These are phyloP conservation scores for Phytophthora cactorum DNA, from an alignment of 352 stramenopile genomes.

Conservation along the genomic window DNA sequence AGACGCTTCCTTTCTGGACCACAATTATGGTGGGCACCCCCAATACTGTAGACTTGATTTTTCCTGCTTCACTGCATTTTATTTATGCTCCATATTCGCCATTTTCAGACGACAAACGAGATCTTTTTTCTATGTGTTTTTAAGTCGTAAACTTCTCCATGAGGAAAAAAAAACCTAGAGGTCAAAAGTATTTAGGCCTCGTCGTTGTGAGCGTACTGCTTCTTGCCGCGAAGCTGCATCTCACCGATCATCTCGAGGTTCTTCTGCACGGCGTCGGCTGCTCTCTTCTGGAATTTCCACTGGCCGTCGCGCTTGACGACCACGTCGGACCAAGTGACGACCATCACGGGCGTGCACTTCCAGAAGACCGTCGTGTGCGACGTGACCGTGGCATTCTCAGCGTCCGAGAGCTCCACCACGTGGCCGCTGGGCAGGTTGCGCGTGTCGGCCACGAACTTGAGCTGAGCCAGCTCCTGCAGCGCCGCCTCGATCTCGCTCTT, in stretches of 20 bases:
- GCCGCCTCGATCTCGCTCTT: conserved; percentile 76
- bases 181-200: conserved; percentile 35
- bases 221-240: conserved; percentile 90
- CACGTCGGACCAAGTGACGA: conserved; percentile 82
- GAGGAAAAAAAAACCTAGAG: conserved; percentile 1
- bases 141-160: conserved; percentile 1
- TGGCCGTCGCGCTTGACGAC: conserved; percentile 77
- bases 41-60: background rate
- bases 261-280: conserved; percentile 84
- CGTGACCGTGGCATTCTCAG: conserved; percentile 57
- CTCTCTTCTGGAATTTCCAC: conserved; percentile 79
- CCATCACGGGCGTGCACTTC: conserved; percentile 87
- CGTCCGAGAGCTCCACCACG: conserved; percentile 70
- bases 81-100: conserved; percentile 23
- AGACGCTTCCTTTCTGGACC: conserved; percentile 9
- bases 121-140: conserved; percentile 32
- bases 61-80: conserved; percentile 27
- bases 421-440: conserved; percentile 83
- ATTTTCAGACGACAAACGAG: conserved; percentile 5
- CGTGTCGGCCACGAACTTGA: conserved; percentile 86
- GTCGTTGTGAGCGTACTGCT: conserved; percentile 83
- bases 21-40: background rate
- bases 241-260: conserved; percentile 90
- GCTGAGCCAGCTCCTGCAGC: conserved; percentile 66
- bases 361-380: conserved; percentile 82